phyloP scores from a whole-genome alignment of 345 rosid genomes.

The Salix brachista region DNA sequence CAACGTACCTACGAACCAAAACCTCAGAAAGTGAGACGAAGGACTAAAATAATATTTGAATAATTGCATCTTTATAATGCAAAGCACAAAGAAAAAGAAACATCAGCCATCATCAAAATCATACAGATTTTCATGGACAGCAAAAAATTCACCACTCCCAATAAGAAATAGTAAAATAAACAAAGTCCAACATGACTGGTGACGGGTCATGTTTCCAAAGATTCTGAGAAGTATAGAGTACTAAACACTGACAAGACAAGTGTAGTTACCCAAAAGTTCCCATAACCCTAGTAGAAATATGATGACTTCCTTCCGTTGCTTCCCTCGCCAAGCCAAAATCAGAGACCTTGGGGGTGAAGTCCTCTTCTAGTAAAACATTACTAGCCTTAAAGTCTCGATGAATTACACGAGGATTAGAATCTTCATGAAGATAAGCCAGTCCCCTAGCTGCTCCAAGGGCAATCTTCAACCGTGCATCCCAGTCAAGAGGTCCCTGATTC shows the following conservation, averaged over 20 bases:
- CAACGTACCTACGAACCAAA: slow-evolving; percentile 72
- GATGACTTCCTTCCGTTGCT: slow-evolving; percentile 99
- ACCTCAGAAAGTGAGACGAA: neutral
- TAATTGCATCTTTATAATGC: neutral
- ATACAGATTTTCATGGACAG: neutral
- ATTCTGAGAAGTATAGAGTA: neutral
- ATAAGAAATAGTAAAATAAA: neutral
- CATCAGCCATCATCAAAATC: neutral
- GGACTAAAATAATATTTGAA: neutral
- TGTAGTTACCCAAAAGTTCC: slow-evolving; percentile 90
- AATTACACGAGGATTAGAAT: slow-evolving; percentile 95
- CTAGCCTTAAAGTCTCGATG: slow-evolving; percentile 99
- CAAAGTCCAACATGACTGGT: neutral
- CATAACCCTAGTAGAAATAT: slow-evolving; percentile 96
- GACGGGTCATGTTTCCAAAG: neutral
- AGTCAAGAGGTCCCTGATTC: slow-evolving; percentile 73
- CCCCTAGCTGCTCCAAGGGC: slow-evolving; percentile 99
- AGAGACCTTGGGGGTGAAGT: slow-evolving; percentile 95
- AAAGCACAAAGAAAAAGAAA: neutral
- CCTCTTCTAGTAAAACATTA: slow-evolving; percentile 78
- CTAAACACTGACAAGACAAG: neutral
- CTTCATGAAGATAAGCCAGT: slow-evolving; percentile 98
- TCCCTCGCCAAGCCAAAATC: slow-evolving; percentile 99
- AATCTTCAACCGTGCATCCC: slow-evolving; percentile 95
- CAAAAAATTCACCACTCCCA: neutral